Conservation (phyloP, 768 basidiomycete species). For the Lactifluus piperatus region DNA sequence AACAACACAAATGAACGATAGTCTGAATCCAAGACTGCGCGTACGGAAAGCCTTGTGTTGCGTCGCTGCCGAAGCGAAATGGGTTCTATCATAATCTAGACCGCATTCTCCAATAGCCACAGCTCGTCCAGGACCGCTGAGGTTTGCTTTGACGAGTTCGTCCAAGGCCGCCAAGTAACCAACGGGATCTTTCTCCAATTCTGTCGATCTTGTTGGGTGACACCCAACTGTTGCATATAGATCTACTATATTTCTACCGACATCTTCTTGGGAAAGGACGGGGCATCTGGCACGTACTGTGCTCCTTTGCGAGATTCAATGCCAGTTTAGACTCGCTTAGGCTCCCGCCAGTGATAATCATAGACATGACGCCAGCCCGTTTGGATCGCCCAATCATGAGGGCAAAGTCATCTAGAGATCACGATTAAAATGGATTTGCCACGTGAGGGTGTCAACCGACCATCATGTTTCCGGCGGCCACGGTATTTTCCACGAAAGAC, state of each 20-base stretch:
- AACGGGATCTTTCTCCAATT: conserved; percentile 50
- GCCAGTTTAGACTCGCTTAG: conserved; percentile 55
- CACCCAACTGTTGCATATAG: conserved; percentile 71
- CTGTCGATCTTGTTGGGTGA: conserved; percentile 66
- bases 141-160: conserved; percentile 39
- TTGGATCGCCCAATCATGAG: conserved; percentile 47
- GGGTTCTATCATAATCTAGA: conserved; percentile 70
- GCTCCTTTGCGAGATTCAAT: conserved; percentile 47
- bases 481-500: conserved; percentile 32
- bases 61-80: conserved; percentile 48
- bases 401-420: conserved; percentile 48
- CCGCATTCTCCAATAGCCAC: conserved; percentile 79
- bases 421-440: neutral
- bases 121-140: conserved; percentile 46
- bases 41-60: conserved; percentile 59
- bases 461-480: conserved; percentile 31
- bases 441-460: conserved; percentile 15
- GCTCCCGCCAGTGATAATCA: conserved; percentile 73
- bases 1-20: neutral
- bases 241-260: conserved; percentile 24
- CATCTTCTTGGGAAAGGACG: neutral
- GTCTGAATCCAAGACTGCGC: conserved; percentile 20
- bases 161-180: conserved; percentile 60
- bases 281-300: conserved; percentile 30
- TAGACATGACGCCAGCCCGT: conserved; percentile 52